phyloP scores from a whole-genome alignment of 495 filamentous ascomycete species.

The Chaetomium fimeti region DNA sequence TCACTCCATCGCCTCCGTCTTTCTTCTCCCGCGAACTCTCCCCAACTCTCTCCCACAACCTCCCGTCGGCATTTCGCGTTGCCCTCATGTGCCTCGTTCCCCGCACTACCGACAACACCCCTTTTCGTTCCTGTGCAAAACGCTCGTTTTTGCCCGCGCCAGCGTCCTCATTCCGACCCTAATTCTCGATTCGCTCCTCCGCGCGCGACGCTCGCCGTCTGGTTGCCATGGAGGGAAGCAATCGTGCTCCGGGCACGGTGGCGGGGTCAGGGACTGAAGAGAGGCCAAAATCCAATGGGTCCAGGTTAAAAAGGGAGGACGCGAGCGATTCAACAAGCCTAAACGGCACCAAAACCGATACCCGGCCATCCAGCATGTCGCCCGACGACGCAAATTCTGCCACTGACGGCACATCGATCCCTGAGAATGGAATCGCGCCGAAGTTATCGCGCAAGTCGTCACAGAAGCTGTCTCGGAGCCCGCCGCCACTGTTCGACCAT shows the following conservation, averaged over 20 bases:
- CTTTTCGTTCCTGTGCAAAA: conserved; percentile 3
- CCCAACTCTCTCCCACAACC: conserved; percentile 8
- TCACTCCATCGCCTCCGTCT: conserved; percentile 5
- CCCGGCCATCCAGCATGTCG: conserved; percentile 42
- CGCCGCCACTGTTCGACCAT: conserved; percentile 64
- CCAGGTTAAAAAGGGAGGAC: conserved; percentile 41
- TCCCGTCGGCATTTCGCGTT: background rate
- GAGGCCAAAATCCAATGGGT: conserved; percentile 31
- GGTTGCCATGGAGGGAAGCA: conserved; percentile 44
- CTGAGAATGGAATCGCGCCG: conserved; percentile 52
- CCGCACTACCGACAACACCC: conserved; percentile 1
- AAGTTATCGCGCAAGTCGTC: conserved; percentile 74
- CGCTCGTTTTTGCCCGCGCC: conserved; percentile 1
- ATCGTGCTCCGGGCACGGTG: conserved; percentile 36
- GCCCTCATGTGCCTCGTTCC: conserved; percentile 24
- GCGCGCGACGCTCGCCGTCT: conserved; percentile 18
- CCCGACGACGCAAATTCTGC: conserved; percentile 46
- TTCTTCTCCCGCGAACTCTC: conserved; percentile 1
- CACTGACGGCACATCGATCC: conserved; percentile 43
- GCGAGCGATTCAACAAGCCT: conserved; percentile 39
- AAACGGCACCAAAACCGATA: conserved; percentile 42
- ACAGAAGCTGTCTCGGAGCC: conserved; percentile 61
- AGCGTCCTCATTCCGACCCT: background rate
- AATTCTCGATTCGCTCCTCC: background rate
- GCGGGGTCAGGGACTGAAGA: conserved; percentile 37